These are phyloP conservation scores for Colletotrichum paranaense DNA, from an alignment of 2,329 filamentous ascomycete species.

Conservation along the genomic window DNA sequence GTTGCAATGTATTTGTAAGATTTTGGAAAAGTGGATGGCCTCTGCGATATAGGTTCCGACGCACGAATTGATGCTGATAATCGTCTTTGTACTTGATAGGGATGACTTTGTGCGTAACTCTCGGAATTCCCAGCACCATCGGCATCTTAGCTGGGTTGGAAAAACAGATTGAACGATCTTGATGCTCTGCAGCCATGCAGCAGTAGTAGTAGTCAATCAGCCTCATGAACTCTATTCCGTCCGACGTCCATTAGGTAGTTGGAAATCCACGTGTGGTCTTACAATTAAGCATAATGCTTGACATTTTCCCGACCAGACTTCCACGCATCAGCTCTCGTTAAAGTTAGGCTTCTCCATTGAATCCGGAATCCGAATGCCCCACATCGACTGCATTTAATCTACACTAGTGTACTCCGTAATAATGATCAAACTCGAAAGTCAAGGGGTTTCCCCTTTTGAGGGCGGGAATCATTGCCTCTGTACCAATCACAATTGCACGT, in stretches of 20 bases:
- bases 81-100: not conserved
- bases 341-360: not conserved
- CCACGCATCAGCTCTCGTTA: not conserved
- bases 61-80: no score
- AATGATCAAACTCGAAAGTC: no score
- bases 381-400: not conserved
- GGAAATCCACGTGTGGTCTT: not conserved
- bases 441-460: no score
- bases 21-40: no score
- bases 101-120: not conserved
- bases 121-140: not conserved
- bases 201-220: not conserved
- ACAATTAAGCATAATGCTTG: slow-evolving; percentile 21
- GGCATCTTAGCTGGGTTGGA: no score
- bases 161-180: not conserved
- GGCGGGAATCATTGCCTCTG: no score
- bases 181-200: not conserved
- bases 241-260: not conserved
- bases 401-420: no score
- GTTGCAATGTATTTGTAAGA: no score
- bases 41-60: no score
- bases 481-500: no score
- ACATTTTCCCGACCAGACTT: not conserved
- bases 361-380: not conserved
- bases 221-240: not conserved